A percentile compares a stretch with the other conserved stretches of the same genome.
These are phyloP conservation scores for Coniella lustricola DNA, from an alignment of 2,329 filamentous ascomycete genomes.

Conservation along the genomic window DNA sequence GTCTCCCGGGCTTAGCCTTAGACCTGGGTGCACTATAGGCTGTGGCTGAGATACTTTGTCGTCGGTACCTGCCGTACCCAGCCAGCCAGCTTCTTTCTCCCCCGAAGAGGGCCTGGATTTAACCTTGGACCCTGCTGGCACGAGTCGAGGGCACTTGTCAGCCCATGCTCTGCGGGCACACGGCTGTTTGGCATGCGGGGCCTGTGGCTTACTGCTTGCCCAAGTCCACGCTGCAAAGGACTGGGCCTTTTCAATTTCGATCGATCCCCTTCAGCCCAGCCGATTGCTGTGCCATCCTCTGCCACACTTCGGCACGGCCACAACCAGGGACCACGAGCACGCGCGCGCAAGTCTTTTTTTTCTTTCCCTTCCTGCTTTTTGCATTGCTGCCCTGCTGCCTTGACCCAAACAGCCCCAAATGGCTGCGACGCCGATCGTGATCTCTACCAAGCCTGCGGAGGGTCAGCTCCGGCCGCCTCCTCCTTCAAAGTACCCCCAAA, in stretches of 20 bases:
- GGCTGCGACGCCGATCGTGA: constrained; percentile 2
- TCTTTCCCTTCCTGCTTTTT: too few species aligned
- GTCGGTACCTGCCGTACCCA: too few species aligned
- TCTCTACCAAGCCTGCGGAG: background rate
- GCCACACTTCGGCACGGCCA: constrained; percentile 1
- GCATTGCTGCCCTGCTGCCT: too few species aligned
- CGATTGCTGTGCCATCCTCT: background rate
- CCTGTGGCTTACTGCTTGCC: background rate
- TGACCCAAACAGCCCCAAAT: too few species aligned
- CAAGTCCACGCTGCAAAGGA: background rate
- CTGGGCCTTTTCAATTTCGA: background rate
- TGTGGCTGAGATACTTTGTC: background rate
- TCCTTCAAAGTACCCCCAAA: too few species aligned
- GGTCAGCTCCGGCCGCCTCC: background rate
- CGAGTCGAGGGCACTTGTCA: too few species aligned
- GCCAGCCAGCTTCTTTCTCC: too few species aligned
- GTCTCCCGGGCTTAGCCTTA: background rate
- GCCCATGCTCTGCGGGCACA: too few species aligned
- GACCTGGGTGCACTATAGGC: background rate
- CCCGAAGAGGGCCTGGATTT: too few species aligned
- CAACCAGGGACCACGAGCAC: background rate
- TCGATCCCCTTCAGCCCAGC: background rate
- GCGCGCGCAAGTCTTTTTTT: too few species aligned
- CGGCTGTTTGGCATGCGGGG: too few species aligned
- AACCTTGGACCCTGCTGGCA: too few species aligned